Base-by-base conservation (phyloP, 495 filamentous ascomycete species). In the Lasiosphaeria ovina region DNA sequence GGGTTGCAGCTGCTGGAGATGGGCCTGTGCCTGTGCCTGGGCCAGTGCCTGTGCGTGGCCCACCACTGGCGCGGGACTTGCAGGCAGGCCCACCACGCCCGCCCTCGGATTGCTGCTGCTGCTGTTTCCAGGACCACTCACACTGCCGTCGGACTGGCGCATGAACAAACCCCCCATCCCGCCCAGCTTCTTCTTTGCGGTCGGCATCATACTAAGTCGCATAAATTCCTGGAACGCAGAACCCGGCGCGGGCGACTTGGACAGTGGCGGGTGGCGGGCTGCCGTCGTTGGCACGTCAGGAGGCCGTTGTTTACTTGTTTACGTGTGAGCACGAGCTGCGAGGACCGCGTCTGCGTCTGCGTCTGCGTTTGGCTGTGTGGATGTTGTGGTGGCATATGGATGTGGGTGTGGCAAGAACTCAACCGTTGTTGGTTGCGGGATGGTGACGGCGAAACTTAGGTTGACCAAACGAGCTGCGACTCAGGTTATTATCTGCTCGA, bases 161-260 rank as follows among this genome's bases (percentile, higher is more conserved):
- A 53, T 64, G 49, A 72, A 72, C 44, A 72, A 35, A 7, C 64
- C 44, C 12, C 44, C 65, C 50, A 72, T 67, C 40, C 64, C 60
- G 36, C 66, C 68, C n/a, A 72, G 51, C 61, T 71, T 72, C 57
- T 71, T 70, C 59, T 67, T 72, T 45, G 68, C 65, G 33, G 70
- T 69, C 50, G 70, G 70, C 70, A 72, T 72, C 68, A 70, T 72
- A 40, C 63, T 69, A 50, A 66, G 16, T 44, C 66, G 66, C 66
- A 72, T 70, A 42, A 53, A 58, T 51, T 52, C 55, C 48, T 16
- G 44, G 33, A 12, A 51, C 48, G 33, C 10, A 11, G 17, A 42
- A 7, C 11, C 12, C n/a, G 44, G 42, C 12, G 64, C 56, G 51
- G 24, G 33, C 49, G 53, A 45, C 54, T 60, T 59, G 60, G 62